Base-by-base conservation (phyloP, 768 basidiomycete genomes). In the Boletales sp. region DNA sequence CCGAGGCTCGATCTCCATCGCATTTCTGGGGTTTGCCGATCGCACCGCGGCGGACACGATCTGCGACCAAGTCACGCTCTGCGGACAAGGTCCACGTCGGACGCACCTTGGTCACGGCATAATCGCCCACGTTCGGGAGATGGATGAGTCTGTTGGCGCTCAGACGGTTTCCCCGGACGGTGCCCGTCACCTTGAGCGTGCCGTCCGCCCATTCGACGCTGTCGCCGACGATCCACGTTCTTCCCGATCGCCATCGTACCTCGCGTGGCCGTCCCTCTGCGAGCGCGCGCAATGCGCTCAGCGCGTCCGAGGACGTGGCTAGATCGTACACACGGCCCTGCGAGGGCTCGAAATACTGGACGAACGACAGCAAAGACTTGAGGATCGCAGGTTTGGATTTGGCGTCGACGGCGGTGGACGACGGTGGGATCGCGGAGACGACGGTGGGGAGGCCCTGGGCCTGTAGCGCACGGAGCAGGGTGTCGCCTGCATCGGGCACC, bases 281-380 rank as follows among this genome's bases (percentile, higher is more conserved):
- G 17, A 98, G 62, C 8, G 84, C 75, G 30, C 95, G 79, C 34
- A 94, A 59, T 2, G 88, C 82, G 55, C 81, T 90, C 14, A 89
- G 65, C 10, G 79, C 71, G 59, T 95, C 93, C 5, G 86, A 74
- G 19, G 75, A 59, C 1, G 70, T 67, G 47, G 82, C 75, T 40
- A 92, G 68, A 68, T 94, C 91, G 61, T 84, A 88, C 0, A 98
- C 76, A 31, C 85, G 78, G 8, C 77, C 71, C 60, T 94, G 87
- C 19, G 79, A 75, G 2, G 95, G 95, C 52, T 90, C 89, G 68
- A 98, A 99, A 70, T 97, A 97, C 55, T 86, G 86, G 50, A 94
- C 84, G 74, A 97, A 99, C 10, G 94, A 97, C 9, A 95, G 78
- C 5, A 97, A 76, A 1, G 93, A 97, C 71, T 91, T 94, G 48